Evolutionary conservation across 371 early-diverging fungal genomes (phyloP).

Genomic region (Mucor indicus): DNA sequence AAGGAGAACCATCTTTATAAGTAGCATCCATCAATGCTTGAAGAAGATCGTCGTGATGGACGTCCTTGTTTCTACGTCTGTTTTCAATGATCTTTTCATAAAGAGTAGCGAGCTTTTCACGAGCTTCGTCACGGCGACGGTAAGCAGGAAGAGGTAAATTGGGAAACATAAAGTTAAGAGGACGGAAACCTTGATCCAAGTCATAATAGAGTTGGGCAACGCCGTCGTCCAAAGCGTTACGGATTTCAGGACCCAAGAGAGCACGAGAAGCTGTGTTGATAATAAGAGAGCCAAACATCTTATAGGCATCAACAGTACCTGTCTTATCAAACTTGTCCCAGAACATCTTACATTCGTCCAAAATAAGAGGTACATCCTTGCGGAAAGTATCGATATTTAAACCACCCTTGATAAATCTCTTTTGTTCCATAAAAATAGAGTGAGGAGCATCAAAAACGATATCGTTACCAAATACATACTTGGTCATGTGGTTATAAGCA

Average conservation of each 20-base stretch:
- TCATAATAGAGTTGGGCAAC: slow-evolving; percentile 89
- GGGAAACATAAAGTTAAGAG: slow-evolving; percentile 82
- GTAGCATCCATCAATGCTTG: slow-evolving; percentile 77
- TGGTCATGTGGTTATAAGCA: slow-evolving; percentile 90
- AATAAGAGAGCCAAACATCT: slow-evolving; percentile 85
- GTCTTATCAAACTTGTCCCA: slow-evolving; percentile 41
- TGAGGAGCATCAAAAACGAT: slow-evolving; percentile 96
- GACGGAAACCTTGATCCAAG: slow-evolving; percentile 91
- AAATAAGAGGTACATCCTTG: slow-evolving; percentile 83
- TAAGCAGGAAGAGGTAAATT: slow-evolving; percentile 47
- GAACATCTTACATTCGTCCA: slow-evolving; percentile 78
- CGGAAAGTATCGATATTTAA: slow-evolving; percentile 83
- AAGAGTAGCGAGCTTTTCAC: slow-evolving; percentile 74
- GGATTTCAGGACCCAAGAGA: slow-evolving; percentile 92
- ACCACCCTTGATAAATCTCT: slow-evolving; percentile 92
- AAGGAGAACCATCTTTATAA: slow-evolving; percentile 85
- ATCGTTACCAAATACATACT: slow-evolving; percentile 93
- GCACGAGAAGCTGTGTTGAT: slow-evolving; percentile 93
- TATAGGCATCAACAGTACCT: slow-evolving; percentile 60
- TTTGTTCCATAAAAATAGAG: slow-evolving; percentile 93
- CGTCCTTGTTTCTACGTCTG: slow-evolving; percentile 54
- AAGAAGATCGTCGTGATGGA: slow-evolving; percentile 64
- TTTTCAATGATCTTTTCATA: slow-evolving; percentile 79
- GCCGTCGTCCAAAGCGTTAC: slow-evolving; percentile 71
- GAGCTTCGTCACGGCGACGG: slow-evolving; percentile 83